Evolutionary conservation across 75 land plant genomes (phyloP).

Genomic region (Picea sitchensis): DNA sequence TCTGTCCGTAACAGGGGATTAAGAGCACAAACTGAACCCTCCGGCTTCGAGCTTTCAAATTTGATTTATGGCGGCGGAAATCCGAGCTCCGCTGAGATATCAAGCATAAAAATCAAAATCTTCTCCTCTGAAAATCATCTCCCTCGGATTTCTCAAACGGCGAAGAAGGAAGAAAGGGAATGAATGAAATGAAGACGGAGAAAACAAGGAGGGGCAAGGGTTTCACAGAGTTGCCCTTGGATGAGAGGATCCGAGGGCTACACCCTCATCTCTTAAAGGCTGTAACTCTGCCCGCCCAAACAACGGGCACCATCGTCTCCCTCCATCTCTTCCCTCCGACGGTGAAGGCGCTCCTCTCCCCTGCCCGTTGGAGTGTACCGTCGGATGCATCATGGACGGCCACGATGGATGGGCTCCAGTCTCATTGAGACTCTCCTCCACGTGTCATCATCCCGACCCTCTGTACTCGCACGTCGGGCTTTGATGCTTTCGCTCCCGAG

Average conservation of each 20-base stretch:
- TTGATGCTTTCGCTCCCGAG: too few relatives aligned
- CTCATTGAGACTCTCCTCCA: background rate
- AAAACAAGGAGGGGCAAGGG: background rate
- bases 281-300: conserved; percentile 8
- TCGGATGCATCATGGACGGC: conserved; percentile 17
- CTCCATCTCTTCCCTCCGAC: background rate
- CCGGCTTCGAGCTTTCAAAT: too few relatives aligned
- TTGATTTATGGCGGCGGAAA: too few relatives aligned
- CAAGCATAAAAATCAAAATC: too few relatives aligned
- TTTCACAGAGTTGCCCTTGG: conserved; percentile 6
- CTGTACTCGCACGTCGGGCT: too few relatives aligned
- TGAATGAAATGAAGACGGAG: background rate
- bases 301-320: conserved; percentile 6
- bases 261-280: conserved; percentile 16
- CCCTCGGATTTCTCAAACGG: background rate
- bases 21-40: too few relatives aligned
- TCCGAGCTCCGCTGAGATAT: too few relatives aligned
- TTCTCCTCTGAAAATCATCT: too few relatives aligned
- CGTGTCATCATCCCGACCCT: background rate
- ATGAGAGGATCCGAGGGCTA: conserved; percentile 1
- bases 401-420: background rate
- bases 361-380: conserved; percentile 9
- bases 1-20: too few relatives aligned
- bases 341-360: background rate
- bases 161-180: background rate